phyloP scores from a whole-genome alignment of 2,329 filamentous ascomycete genomes.

The Bisporella sp. region DNA sequence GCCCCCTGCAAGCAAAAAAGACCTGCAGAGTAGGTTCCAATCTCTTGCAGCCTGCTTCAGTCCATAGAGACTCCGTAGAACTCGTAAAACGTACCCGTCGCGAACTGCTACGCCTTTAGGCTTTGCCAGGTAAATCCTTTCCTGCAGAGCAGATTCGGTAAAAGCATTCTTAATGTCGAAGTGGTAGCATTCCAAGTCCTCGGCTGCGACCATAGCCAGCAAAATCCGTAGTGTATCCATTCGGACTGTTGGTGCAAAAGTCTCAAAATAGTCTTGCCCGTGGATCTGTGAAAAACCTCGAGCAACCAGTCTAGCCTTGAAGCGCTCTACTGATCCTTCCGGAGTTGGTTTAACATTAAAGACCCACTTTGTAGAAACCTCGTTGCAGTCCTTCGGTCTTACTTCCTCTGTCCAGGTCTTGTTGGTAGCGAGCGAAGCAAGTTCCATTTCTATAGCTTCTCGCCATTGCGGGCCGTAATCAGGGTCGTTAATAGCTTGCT shows the following conservation, averaged over 20 bases:
- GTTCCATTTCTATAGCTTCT: background rate
- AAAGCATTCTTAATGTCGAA: background rate
- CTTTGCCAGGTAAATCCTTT: background rate
- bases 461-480: background rate
- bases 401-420: background rate
- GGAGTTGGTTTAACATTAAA: conserved; percentile 5
- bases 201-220: background rate
- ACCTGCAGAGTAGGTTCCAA: background rate
- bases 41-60: background rate
- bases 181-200: conserved; percentile 3
- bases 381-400: conserved; percentile 15
- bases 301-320: conserved; percentile 1
- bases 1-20: background rate
- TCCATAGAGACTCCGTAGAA: background rate
- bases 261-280: background rate
- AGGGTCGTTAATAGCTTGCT: background rate
- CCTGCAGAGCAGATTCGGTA: background rate
- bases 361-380: conserved; percentile 19
- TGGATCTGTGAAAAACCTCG: background rate
- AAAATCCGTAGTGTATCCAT: background rate
- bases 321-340: background rate
- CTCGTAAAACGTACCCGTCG: background rate
- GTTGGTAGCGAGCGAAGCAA: background rate
- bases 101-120: background rate
- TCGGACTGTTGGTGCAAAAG: conserved; percentile 1